Base-by-base conservation (phyloP, 352 stramenopile genomes). In the Phytophthora chlamydospora region DNA sequence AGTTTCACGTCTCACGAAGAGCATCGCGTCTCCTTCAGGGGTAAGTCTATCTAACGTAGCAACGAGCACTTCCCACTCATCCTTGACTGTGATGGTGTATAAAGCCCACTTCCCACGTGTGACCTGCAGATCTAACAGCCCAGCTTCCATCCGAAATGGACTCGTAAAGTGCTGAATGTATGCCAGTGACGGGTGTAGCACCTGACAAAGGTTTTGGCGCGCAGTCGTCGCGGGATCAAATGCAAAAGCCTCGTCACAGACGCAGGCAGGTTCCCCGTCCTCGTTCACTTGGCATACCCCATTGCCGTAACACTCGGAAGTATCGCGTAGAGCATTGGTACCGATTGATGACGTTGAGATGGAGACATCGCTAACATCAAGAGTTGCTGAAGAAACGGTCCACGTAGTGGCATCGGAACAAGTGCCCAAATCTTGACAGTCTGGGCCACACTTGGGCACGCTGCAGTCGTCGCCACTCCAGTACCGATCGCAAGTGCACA, bases 381-480 rank as follows among this genome's bases (percentile, higher is more conserved):
- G n/a, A 11, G 2, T 35, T 17, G 14, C 33, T 0, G 41, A 31
- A 11, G 19, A 44, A 27, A 8, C 54, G 16, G 32, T 52, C 62
- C 55, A 71, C 4, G 21, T n/a, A 7, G 39, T 68, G n/a, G 60
- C 51, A 51, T 71, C 63, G 1, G 45, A 48, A 45, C 84, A 93
- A 0, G 57, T 80, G 9, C 80, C 76, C 16, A 90, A 62, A 41
- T 91, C 85, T 13, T 80, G 39, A 21, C 86, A 92, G 53, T 93
- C 83, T 0, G 83, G 84, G 0, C 81, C 84, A 43, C 86, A 95
- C 48, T 80, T 83, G 6, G 83, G 82, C 4, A 88, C 63, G 34
- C 73, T 91, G 50, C 86, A 95, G 47, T 89, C 80, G 6, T 90
- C 79, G 0, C 82, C 86, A 16, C 72, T 88, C 83, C 82, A 95